Base-by-base conservation (phyloP, 1,139 yeast genomes). In the Saccharomycopsis hybrid region DNA sequence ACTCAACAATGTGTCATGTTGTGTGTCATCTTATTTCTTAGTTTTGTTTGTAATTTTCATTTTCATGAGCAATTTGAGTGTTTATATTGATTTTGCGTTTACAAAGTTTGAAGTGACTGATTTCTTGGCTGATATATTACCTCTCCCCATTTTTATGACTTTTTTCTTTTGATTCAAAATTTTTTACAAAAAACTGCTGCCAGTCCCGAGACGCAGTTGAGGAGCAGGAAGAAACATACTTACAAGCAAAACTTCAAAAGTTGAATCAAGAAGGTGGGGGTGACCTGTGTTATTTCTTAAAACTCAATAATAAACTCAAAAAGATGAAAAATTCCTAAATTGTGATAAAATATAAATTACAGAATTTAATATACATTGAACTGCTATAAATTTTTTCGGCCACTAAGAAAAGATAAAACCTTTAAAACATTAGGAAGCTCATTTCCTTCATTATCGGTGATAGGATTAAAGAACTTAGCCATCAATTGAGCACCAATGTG, bases 81-180 rank as follows among this genome's bases (percentile, higher is more conserved):
- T 69, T 4, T 73, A 73, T 61, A 66, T 73, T 59, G 46, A 32
- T 18, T 52, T 60, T 51, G 51, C 57, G 5, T 32, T 30, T 18
- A 37, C 35, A 53, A 53, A 40, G 18, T 69, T 67, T 60, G 62
- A 59, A 54, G 73, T 65, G 63, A 70, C 61, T 60, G 57, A 63
- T 29, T 73, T 73, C 56, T 71, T 73, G 53, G 72, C 77, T 44
- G 77, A 77, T 39, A 73, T 72, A 62, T 72, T 73, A 56, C 70
- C 71, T n/a, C 67, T 73, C 52, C 78, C 78, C 29, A 67, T 72
- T n/a, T 73, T 71, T 55, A 13, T 73, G 25, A 57, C 67, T 38
- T 62, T 69, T 62, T 69, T 60, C 54, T 52, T 62, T 50, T 72
- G 68, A 18, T 72, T 68, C 66, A 73, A 73, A 59, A 4, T 72